phyloP scores from a whole-genome alignment of 192 early-diverging fungal genomes.

The Coemansia umbellata region DNA sequence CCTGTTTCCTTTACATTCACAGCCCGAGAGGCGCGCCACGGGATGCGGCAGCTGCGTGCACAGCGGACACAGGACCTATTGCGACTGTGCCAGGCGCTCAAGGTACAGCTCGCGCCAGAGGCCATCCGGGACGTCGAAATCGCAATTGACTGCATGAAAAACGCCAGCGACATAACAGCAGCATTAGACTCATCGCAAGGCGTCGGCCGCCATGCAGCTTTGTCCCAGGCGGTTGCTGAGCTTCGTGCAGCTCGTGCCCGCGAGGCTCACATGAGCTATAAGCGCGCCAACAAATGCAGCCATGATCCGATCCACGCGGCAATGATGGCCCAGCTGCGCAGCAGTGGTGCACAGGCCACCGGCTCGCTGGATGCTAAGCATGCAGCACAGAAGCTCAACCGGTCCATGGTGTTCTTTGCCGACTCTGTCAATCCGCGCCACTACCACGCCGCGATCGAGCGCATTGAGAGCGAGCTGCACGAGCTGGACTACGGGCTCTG shows the following conservation, averaged over 20 bases:
- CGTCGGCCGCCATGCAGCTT: background rate
- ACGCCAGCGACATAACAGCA: too few relatives aligned
- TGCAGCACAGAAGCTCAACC: conserved; percentile 9
- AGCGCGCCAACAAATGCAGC: background rate
- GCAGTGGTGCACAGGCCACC: conserved; percentile 11
- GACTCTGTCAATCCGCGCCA: conserved; percentile 11
- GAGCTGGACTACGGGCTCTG: conserved; percentile 29
- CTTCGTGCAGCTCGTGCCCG: conserved; percentile 32
- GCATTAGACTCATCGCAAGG: background rate
- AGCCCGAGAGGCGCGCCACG: background rate
- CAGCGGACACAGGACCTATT: conserved; percentile 37
- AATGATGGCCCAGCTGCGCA: conserved; percentile 16
- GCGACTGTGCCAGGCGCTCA: conserved; percentile 19
- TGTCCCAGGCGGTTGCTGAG: background rate
- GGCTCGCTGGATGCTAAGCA: background rate
- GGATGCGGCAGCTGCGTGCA: conserved; percentile 9
- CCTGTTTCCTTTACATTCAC: conserved; percentile 25
- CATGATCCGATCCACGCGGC: conserved; percentile 8
- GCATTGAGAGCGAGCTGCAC: conserved; percentile 26
- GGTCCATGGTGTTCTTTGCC: conserved; percentile 30
- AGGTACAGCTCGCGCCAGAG: background rate
- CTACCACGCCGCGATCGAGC: conserved; percentile 5
- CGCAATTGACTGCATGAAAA: background rate
- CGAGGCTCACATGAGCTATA: conserved; percentile 29
- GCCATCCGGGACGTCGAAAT: conserved; percentile 24